These are phyloP conservation scores for Vicia villosa DNA, from an alignment of 306 rosid species.

Conservation along the genomic window DNA sequence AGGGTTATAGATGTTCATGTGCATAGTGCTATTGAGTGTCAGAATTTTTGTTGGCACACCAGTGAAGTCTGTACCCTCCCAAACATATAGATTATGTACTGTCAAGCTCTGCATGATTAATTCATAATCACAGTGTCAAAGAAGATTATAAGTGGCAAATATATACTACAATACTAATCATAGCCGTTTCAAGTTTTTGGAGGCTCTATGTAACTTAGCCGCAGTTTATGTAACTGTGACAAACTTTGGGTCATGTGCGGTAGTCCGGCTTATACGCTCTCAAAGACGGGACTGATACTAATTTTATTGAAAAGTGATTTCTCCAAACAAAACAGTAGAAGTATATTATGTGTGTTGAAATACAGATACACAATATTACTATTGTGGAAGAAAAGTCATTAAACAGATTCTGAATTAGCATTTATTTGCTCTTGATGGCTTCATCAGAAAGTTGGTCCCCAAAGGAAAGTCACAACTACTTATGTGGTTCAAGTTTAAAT, in stretches of 20 bases:
- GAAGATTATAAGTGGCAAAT: background rate
- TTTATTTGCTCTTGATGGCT: background rate
- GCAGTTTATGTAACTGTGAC: no score
- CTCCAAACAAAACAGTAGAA: background rate
- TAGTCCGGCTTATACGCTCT: no score
- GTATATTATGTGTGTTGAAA: background rate
- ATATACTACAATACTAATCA: background rate
- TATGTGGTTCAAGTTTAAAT: background rate
- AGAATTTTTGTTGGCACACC: constrained; percentile 83
- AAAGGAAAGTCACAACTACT: background rate
- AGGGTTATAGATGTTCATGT: constrained; percentile 74
- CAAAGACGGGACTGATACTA: background rate
- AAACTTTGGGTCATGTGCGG: no score
- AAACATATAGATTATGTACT: constrained; percentile 68
- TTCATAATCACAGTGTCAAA: constrained; percentile 20
- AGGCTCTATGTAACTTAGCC: no score
- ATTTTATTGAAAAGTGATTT: background rate
- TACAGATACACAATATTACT: no score
- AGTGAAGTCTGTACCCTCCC: constrained; percentile 79
- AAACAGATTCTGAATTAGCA: constrained; percentile 6
- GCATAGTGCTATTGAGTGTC: constrained; percentile 74
- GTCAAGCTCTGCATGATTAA: constrained; percentile 64
- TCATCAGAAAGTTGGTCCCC: background rate
- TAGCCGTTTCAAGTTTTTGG: no score
- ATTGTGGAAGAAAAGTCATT: background rate